phyloP scores from a whole-genome alignment of 306 rosid species.

The Vicia villosa region DNA sequence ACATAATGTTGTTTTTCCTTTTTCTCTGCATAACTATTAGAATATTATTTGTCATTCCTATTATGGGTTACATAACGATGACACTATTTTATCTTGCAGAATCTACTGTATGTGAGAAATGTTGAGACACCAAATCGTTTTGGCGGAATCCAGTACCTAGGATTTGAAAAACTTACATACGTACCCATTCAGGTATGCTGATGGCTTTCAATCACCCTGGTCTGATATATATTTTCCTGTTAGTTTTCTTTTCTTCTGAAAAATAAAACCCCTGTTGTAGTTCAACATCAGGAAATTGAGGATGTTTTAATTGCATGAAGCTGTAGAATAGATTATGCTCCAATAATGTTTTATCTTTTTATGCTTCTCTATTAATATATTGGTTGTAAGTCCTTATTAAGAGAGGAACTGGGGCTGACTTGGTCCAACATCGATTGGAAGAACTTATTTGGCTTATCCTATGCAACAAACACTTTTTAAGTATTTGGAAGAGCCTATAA shows the following conservation, averaged over 20 bases:
- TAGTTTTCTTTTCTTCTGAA: neutral
- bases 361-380: constrained; percentile 22
- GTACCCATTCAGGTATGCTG: constrained; percentile 85
- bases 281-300: constrained; percentile 25
- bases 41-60: constrained; percentile 14
- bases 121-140: constrained; percentile 73
- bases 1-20: constrained; percentile 3
- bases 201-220: constrained; percentile 10
- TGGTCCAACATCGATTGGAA: neutral
- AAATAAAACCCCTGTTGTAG: neutral
- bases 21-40: constrained; percentile 19
- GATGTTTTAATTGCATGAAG: constrained; percentile 22
- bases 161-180: constrained; percentile 88
- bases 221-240: neutral
- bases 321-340: constrained; percentile 17
- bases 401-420: neutral
- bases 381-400: constrained; percentile 3
- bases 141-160: constrained; percentile 80
- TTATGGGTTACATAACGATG: constrained; percentile 28
- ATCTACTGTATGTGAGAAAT: constrained; percentile 72
- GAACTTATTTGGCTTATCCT: neutral
- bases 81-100: constrained; percentile 59
- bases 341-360: constrained; percentile 4
- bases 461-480: neutral
- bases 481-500: neutral